A percentile compares a stretch with the other conserved stretches of the same genome.
Conservation (phyloP, 2,329 filamentous ascomycete genomes). For the Epichloe uncinata region DNA sequence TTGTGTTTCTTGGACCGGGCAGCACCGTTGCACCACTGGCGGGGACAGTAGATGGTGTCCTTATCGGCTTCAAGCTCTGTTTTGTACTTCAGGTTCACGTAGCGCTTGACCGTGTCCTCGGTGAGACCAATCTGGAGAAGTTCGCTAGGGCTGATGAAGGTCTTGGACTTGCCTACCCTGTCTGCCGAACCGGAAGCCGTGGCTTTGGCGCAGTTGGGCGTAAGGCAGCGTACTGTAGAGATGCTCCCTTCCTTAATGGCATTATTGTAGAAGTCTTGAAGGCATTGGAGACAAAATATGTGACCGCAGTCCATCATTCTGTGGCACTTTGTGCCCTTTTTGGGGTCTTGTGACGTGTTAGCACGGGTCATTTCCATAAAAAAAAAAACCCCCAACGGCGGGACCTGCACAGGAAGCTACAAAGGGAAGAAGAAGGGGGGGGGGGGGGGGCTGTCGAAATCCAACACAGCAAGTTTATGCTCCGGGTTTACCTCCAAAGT, state of each 20-base stretch:
- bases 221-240: slow-evolving; percentile 63
- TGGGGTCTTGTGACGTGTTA: slow-evolving; percentile 48
- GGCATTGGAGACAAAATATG: slow-evolving; percentile 79
- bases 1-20: slow-evolving; percentile 63
- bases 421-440: background rate
- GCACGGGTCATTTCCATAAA: background rate
- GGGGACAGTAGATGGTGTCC: slow-evolving; percentile 82
- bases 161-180: slow-evolving; percentile 44
- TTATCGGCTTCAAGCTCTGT: slow-evolving; percentile 85
- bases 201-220: slow-evolving; percentile 63
- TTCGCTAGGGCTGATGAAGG: slow-evolving; percentile 68
- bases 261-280: slow-evolving; percentile 80
- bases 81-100: slow-evolving; percentile 84
- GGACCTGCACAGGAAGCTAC: background rate
- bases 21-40: slow-evolving; percentile 83
- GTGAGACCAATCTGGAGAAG: slow-evolving; percentile 63
- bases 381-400: no score
- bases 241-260: slow-evolving; percentile 81
- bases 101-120: slow-evolving; percentile 65
- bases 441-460: no score
- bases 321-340: slow-evolving; percentile 75
- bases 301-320: slow-evolving; percentile 73
- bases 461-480: slow-evolving; percentile 58
- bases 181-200: slow-evolving; percentile 19
- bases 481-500: slow-evolving; percentile 38